phyloP scores from a whole-genome alignment of 306 rosid species.

The Geum urbanum region DNA sequence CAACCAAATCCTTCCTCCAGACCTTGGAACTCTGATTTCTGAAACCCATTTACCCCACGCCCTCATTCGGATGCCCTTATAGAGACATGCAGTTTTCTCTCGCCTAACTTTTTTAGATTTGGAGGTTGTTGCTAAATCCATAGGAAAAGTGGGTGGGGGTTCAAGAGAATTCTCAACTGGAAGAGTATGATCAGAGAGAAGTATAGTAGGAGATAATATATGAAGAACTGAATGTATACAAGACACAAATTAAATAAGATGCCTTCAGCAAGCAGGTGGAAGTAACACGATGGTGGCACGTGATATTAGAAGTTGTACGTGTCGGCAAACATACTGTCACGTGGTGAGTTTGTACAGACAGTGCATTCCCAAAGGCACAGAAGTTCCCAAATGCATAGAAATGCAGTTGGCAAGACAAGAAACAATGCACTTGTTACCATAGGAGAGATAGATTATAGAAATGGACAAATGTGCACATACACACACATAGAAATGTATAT shows the following conservation, averaged over 20 bases:
- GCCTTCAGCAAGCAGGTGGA: conserved; percentile 21
- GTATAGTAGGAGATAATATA: conserved; percentile 4
- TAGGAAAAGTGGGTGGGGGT: background rate
- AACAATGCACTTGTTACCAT: conserved; percentile 5
- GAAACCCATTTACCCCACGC: conserved; percentile 31
- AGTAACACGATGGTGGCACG: conserved; percentile 22
- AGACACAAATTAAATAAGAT: background rate
- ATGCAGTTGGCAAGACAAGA: conserved; percentile 18
- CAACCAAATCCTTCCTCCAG: conserved; percentile 25
- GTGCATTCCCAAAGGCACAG: conserved; percentile 8
- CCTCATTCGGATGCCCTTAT: conserved; percentile 24
- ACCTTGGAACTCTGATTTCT: conserved; percentile 27
- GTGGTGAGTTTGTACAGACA: conserved; percentile 19
- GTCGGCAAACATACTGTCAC: conserved; percentile 19
- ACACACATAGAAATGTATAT: background rate
- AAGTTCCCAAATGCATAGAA: conserved; percentile 9
- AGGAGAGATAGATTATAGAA: background rate
- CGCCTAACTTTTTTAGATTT: conserved; percentile 6
- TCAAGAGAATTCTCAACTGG: conserved; percentile 14
- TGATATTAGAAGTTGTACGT: conserved; percentile 15
- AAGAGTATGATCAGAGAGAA: conserved; percentile 13
- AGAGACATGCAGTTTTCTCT: conserved; percentile 7
- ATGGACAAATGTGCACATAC: background rate
- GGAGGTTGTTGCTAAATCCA: conserved; percentile 26
- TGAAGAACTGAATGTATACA: conserved; percentile 5